phyloP scores from a whole-genome alignment of 2,329 filamentous ascomycete species.

The Metarhizium sp. region DNA sequence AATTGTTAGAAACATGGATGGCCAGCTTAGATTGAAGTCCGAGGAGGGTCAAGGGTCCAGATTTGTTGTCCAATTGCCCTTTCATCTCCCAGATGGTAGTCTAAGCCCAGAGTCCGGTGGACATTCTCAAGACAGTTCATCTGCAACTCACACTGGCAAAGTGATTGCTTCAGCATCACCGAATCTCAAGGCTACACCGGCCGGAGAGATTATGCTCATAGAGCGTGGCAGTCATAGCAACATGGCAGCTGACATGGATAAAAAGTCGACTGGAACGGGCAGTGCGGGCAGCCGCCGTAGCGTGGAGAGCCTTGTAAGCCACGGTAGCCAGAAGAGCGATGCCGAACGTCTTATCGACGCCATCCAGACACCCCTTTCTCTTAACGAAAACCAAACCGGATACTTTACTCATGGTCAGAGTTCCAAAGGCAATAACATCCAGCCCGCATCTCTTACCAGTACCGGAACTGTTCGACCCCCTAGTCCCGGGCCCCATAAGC shows the following conservation, averaged over 20 bases:
- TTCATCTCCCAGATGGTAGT: constrained; percentile 46
- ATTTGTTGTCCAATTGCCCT: constrained; percentile 72
- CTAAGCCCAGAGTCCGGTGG: constrained; percentile 14
- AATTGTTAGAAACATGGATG: constrained; percentile 83
- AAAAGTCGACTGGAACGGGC: constrained; percentile 5
- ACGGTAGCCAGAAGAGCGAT: constrained; percentile 47
- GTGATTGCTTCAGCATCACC: constrained; percentile 12
- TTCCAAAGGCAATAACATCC: constrained; percentile 10
- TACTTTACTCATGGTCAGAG: constrained; percentile 12
- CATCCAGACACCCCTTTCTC: constrained; percentile 50
- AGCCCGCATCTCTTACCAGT: constrained; percentile 3
- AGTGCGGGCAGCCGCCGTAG: constrained; percentile 23
- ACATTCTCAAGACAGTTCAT: not conserved
- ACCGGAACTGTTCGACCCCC: constrained; percentile 7
- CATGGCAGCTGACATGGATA: constrained; percentile 9
- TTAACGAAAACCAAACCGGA: constrained; percentile 27
- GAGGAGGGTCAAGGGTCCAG: constrained; percentile 74
- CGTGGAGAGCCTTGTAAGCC: constrained; percentile 29
- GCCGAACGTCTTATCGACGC: constrained; percentile 64
- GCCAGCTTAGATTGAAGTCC: constrained; percentile 75
- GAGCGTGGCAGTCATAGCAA: constrained; percentile 29
- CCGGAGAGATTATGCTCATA: constrained; percentile 54
- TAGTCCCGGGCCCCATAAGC: constrained; percentile 7
- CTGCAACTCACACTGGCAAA: constrained; percentile 7
- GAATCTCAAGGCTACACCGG: constrained; percentile 19